A percentile compares a stretch with the other conserved stretches of the same genome.
These are phyloP conservation scores for Puccinia sorghi DNA, from an alignment of 1,284 basidiomycete genomes.

Conservation along the genomic window DNA sequence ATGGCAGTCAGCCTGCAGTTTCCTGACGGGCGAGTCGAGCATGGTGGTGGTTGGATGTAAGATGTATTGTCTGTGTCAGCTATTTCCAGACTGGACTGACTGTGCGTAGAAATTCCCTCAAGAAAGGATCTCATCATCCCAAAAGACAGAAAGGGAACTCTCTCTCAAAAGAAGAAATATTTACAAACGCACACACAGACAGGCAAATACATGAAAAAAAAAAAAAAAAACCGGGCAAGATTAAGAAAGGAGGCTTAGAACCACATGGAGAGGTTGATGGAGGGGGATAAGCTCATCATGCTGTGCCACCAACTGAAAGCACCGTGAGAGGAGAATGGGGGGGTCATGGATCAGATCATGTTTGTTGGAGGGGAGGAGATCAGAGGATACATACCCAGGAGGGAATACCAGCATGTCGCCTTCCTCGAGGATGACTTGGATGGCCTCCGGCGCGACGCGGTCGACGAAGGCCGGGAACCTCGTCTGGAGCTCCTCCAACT, in stretches of 20 bases:
- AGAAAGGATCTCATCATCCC: too few species aligned
- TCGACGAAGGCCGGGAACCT: constrained; percentile 62
- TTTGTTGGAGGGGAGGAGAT: background rate
- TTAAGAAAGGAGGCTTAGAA: constrained; percentile 51
- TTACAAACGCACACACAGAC: too few species aligned
- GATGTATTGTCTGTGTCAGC: background rate
- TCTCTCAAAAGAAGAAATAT: too few species aligned
- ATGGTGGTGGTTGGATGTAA: background rate
- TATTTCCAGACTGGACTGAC: background rate
- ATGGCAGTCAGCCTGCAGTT: constrained; percentile 1
- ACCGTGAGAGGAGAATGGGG: background rate
- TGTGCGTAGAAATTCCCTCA: too few species aligned
- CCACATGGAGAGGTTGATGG: constrained; percentile 56
- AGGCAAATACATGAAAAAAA: too few species aligned
- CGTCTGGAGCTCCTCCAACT: background rate
- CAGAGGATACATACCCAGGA: constrained; percentile 64
- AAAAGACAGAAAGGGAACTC: too few species aligned
- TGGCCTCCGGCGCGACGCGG: constrained; percentile 68
- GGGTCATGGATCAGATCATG: background rate
- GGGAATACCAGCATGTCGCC: constrained; percentile 86
- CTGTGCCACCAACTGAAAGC: constrained; percentile 56
- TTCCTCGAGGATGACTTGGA: constrained; percentile 68
- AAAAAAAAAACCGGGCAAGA: too few species aligned
- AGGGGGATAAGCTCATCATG: constrained; percentile 54
- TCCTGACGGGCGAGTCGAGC: constrained; percentile 19